phyloP scores from a whole-genome alignment of 129 eudicot genomes.

The Chrysanthemum lavandulifolium region DNA sequence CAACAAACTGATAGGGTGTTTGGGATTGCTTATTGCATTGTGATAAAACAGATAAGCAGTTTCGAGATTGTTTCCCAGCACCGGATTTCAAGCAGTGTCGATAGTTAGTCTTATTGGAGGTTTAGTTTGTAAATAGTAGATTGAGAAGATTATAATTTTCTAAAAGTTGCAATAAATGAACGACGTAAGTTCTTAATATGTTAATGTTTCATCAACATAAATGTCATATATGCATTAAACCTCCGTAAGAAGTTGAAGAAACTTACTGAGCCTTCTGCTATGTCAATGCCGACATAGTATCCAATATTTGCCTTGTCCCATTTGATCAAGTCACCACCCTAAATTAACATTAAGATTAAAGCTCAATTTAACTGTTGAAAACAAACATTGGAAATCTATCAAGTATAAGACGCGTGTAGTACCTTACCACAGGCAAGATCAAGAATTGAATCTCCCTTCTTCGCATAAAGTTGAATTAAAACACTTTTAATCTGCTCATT shows the following conservation, averaged over 20 bases:
- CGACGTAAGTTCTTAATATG: neutral
- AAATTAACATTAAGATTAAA: conserved; percentile 15
- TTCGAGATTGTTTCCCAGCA: too few species aligned
- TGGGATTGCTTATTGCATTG: too few species aligned
- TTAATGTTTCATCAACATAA: neutral
- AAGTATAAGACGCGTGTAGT: conserved; percentile 21
- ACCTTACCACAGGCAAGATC: conserved; percentile 99
- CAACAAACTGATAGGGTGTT: too few species aligned
- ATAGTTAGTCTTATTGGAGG: neutral
- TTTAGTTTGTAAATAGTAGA: neutral
- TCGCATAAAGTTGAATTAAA: conserved; percentile 84
- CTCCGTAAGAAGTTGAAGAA: conserved; percentile 3
- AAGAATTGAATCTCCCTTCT: conserved; percentile 83
- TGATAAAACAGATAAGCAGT: too few species aligned
- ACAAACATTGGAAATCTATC: conserved; percentile 4
- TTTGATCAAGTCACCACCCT: conserved; percentile 99
- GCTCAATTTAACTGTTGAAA: conserved; percentile 14
- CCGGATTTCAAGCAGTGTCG: too few species aligned
- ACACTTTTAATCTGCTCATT: conserved; percentile 87
- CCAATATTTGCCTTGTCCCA: conserved; percentile 99
- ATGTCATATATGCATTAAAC: neutral
- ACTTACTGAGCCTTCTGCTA: conserved; percentile 94
- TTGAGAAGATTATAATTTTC: neutral
- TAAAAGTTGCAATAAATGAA: neutral
- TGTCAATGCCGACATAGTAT: conserved; percentile 95